Conservation (phyloP, 1,284 basidiomycete genomes). For the Thelephora terrestris region DNA sequence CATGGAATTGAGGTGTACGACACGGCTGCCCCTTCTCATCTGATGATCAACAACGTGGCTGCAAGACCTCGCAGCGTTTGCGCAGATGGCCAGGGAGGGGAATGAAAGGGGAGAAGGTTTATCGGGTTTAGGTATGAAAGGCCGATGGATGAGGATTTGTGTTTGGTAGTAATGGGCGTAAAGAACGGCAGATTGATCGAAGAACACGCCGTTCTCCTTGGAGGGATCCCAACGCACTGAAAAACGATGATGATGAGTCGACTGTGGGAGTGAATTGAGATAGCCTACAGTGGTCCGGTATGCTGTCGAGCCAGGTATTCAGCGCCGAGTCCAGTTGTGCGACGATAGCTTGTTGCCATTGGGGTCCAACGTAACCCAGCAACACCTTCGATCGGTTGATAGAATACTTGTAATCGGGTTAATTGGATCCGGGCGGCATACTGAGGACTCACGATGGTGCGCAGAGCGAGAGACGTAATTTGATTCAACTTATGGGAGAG, state of each 20-base stretch:
- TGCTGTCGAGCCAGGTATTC: constrained; percentile 38
- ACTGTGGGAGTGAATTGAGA: background rate
- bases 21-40: constrained; percentile 15
- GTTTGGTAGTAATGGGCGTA: constrained; percentile 64
- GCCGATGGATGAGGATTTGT: constrained; percentile 73
- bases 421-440: background rate
- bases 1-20: constrained; percentile 18
- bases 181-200: constrained; percentile 61
- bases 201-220: constrained; percentile 43
- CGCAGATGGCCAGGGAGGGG: constrained; percentile 77
- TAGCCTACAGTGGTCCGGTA: constrained; percentile 30
- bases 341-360: constrained; percentile 30
- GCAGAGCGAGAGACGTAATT: constrained; percentile 52
- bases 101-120: constrained; percentile 46
- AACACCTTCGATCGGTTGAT: constrained; percentile 30
- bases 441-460: constrained; percentile 39
- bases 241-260: background rate
- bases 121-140: constrained; percentile 65
- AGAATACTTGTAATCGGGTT: constrained; percentile 25
- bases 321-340: constrained; percentile 42
- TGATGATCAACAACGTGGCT: constrained; percentile 60
- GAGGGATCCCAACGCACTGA: constrained; percentile 42
- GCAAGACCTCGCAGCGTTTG: constrained; percentile 74
- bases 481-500: constrained; percentile 48
- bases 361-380: constrained; percentile 26